Evolutionary conservation across 2,329 filamentous ascomycete genomes (phyloP).

Genomic region (Xylariaceae sp.): DNA sequence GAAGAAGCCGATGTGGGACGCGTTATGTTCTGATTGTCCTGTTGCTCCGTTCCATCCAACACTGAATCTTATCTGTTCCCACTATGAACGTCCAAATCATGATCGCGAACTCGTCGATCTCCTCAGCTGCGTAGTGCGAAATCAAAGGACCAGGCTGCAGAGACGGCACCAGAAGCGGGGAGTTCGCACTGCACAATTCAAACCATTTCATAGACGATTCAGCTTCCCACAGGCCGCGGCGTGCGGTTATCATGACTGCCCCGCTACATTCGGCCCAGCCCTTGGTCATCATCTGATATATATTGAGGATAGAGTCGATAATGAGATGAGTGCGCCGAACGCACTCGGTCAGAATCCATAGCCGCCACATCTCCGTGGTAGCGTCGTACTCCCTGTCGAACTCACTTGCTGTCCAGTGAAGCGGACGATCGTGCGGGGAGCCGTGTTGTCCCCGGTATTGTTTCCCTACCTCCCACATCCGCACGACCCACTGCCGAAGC

Average conservation of each 20-base stretch:
- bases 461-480: conserved; percentile 17
- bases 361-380: conserved; percentile 16
- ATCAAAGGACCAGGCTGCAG: conserved; percentile 12
- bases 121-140: conserved; percentile 8
- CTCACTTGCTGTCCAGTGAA: background rate
- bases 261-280: conserved; percentile 16
- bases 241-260: conserved; percentile 7
- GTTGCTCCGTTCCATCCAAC: conserved; percentile 14
- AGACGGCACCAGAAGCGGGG: conserved; percentile 12
- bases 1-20: too few species aligned
- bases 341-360: conserved; percentile 19
- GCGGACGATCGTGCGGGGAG: background rate
- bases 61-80: conserved; percentile 18
- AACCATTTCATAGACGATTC: conserved; percentile 18
- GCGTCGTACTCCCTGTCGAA: conserved; percentile 12
- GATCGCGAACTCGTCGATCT: conserved; percentile 18
- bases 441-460: conserved; percentile 7
- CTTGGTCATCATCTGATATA: conserved; percentile 6
- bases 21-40: too few species aligned
- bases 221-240: conserved; percentile 17
- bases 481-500: conserved; percentile 6
- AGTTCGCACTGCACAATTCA: conserved; percentile 1
- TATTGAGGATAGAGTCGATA: conserved; percentile 12
- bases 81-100: conserved; percentile 19
- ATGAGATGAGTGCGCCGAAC: conserved; percentile 17